phyloP scores from a whole-genome alignment of 208 protist species.

The Porcisia hertigi region DNA sequence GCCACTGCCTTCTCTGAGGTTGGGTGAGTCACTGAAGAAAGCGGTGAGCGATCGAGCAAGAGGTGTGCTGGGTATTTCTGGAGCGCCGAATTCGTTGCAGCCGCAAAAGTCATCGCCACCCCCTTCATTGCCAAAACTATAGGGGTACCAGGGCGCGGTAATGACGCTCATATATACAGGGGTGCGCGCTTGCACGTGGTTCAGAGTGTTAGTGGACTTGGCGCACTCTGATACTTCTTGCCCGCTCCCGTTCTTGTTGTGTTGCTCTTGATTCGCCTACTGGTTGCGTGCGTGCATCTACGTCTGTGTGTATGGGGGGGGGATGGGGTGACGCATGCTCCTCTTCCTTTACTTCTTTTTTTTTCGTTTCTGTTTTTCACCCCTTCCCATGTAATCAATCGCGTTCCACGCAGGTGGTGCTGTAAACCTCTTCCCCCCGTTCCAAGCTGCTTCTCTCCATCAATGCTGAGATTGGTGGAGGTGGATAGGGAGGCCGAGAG shows the following conservation, averaged over 20 bases:
- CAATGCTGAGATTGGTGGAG: neutral
- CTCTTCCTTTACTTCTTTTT: neutral
- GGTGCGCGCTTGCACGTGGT: neutral
- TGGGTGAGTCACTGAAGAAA: neutral
- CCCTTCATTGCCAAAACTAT: conserved; percentile 8
- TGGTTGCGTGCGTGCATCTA: neutral
- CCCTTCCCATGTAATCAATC: neutral
- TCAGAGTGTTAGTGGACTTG: neutral
- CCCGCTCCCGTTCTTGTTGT: conserved; percentile 9
- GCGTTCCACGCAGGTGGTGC: neutral
- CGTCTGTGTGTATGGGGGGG: too few species aligned
- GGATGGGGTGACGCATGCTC: too few species aligned
- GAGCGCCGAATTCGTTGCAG: neutral
- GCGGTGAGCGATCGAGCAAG: neutral
- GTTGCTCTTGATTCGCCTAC: neutral
- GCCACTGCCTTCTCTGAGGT: neutral
- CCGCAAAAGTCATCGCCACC: neutral
- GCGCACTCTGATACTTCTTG: neutral
- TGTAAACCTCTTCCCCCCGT: neutral
- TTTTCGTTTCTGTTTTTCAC: neutral
- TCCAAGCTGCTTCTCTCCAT: neutral
- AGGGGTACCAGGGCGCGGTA: neutral
- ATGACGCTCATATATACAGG: neutral
- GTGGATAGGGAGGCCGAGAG: neutral
- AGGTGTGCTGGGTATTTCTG: neutral